Conservation (phyloP, 306 rosid species). For the Sindora glabra region DNA sequence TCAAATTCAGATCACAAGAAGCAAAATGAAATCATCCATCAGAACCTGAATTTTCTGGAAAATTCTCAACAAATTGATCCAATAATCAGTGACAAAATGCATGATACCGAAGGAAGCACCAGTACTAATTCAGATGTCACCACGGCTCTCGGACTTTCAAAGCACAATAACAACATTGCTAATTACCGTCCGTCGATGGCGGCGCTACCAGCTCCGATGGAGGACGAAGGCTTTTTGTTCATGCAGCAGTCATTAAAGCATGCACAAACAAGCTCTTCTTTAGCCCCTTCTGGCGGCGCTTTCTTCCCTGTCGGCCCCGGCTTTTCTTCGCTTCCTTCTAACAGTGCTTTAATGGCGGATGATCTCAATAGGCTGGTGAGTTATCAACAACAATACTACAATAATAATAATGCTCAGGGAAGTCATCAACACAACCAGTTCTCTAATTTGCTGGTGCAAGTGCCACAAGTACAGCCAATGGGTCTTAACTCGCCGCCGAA, state of each 20-base stretch:
- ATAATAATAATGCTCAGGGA: conserved; percentile 11
- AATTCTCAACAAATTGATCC: conserved; percentile 22
- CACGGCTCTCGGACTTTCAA: conserved; percentile 61
- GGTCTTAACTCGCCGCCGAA: conserved; percentile 34
- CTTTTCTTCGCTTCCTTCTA: conserved; percentile 18
- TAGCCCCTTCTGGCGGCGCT: conserved; percentile 4
- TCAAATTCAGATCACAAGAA: conserved; percentile 14
- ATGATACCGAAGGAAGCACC: conserved; percentile 40
- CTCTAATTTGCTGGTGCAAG: conserved; percentile 34
- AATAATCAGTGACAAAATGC: conserved; percentile 18
- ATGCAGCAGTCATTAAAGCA: conserved; percentile 19
- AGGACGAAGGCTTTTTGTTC: conserved; percentile 36
- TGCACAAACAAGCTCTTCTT: not conserved
- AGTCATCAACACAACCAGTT: conserved; percentile 32
- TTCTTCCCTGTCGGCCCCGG: conserved; percentile 6
- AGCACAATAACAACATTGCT: no score
- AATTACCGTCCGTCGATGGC: conserved; percentile 1
- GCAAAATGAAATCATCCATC: conserved; percentile 19
- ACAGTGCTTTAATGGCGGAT: conserved; percentile 35
- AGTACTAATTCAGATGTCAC: conserved; percentile 28
- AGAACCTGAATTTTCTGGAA: conserved; percentile 30
- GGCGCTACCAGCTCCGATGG: conserved; percentile 16
- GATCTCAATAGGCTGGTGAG: conserved; percentile 67
- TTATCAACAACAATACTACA: conserved; percentile 44
- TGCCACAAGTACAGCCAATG: conserved; percentile 18